phyloP scores from a whole-genome alignment of 208 protist genomes.

The Trypanosoma melophagium region DNA sequence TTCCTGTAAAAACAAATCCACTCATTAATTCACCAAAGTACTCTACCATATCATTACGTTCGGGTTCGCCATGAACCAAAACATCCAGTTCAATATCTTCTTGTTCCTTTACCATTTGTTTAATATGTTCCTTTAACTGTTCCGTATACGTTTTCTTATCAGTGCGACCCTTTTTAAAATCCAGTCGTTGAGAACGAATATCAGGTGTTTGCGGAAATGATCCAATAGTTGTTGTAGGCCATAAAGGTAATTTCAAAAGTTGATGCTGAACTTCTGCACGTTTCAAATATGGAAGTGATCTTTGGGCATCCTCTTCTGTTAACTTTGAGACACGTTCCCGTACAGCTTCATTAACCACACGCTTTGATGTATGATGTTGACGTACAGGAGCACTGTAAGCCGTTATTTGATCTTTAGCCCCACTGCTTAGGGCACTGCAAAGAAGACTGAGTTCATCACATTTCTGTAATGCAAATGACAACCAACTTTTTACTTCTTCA shows the following conservation, averaged over 20 bases:
- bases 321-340: constrained; percentile 39
- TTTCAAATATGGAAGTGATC: constrained; percentile 35
- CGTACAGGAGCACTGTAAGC: constrained; percentile 40
- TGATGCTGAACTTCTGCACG: constrained; percentile 51
- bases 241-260: constrained; percentile 53
- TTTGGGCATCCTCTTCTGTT: constrained; percentile 17
- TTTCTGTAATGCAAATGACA: constrained; percentile 86
- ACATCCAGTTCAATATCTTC: constrained; percentile 87
- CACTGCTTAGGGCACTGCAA: constrained; percentile 31
- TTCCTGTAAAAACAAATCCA: constrained; percentile 80
- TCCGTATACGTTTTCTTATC: constrained; percentile 52
- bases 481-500: constrained; percentile 55
- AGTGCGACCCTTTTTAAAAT: constrained; percentile 59
- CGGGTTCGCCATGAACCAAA: constrained; percentile 88
- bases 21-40: constrained; percentile 88
- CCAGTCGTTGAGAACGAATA: constrained; percentile 59
- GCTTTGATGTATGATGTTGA: constrained; percentile 30
- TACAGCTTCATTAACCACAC: constrained; percentile 39
- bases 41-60: constrained; percentile 92
- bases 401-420: constrained; percentile 29
- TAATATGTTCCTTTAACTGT: constrained; percentile 79
- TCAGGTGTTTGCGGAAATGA: constrained; percentile 88
- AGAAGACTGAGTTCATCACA: constrained; percentile 71
- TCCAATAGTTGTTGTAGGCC: constrained; percentile 91
- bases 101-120: constrained; percentile 68